phyloP scores from a whole-genome alignment of 306 rosid species.

The Urtica urens region DNA sequence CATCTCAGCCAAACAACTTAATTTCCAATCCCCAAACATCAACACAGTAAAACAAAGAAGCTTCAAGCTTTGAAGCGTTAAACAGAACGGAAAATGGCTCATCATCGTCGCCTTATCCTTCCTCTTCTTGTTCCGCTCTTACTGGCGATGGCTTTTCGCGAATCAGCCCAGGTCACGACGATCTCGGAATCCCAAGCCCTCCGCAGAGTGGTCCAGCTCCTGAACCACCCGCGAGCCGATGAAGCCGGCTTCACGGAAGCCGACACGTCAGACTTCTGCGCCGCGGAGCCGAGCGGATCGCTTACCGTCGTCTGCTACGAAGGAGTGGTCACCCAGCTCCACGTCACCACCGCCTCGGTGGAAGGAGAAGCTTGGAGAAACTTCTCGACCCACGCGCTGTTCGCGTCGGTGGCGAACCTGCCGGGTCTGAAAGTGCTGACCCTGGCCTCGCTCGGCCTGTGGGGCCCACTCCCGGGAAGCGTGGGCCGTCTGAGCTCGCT shows the following conservation, averaged over 20 bases:
- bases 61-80: not conserved
- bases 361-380: constrained; percentile 25
- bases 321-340: constrained; percentile 58
- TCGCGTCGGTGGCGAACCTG: constrained; percentile 34
- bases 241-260: constrained; percentile 17
- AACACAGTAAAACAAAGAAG: not conserved
- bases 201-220: constrained; percentile 43
- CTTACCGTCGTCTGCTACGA: constrained; percentile 69
- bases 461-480: constrained; percentile 59
- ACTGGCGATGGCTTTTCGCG: constrained; percentile 28
- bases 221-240: constrained; percentile 50
- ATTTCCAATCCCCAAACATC: not conserved
- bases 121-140: constrained; percentile 21
- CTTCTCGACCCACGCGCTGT: constrained; percentile 40
- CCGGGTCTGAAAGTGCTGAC: constrained; percentile 65
- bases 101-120: not conserved
- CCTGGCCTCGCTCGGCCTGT: constrained; percentile 56
- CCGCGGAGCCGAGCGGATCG: constrained; percentile 50
- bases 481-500: constrained; percentile 39
- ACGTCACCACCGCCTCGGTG: constrained; percentile 43
- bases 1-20: not conserved
- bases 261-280: constrained; percentile 39
- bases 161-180: constrained; percentile 40
- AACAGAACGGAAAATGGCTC: not conserved
- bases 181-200: constrained; percentile 45